phyloP scores from a whole-genome alignment of 768 basidiomycete genomes.

The Lyophyllum atratum region DNA sequence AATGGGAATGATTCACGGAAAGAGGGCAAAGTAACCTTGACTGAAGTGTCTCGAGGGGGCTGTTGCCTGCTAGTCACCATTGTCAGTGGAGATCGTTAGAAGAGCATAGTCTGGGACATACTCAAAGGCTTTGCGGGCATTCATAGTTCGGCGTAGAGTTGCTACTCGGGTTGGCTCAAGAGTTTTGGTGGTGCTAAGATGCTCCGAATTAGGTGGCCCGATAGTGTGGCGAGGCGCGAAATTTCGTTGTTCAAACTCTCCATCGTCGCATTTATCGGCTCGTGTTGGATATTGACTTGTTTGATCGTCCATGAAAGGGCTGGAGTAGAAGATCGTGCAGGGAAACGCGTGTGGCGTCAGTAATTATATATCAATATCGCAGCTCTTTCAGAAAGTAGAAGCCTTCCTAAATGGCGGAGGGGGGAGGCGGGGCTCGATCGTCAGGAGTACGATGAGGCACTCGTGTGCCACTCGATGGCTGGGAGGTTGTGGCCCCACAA shows the following conservation, averaged over 20 bases:
- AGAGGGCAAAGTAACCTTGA: slow-evolving; percentile 15
- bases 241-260: not conserved
- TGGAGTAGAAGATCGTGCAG: not conserved
- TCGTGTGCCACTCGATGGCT: not conserved
- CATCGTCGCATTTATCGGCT: no score
- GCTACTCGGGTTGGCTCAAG: not conserved
- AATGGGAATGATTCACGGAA: slow-evolving; percentile 19
- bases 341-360: slow-evolving; percentile 14
- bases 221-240: not conserved
- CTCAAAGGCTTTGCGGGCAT: not conserved
- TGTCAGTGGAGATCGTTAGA: not conserved
- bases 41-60: not conserved
- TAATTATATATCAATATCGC: not conserved
- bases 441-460: not conserved
- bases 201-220: not conserved
- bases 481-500: not conserved
- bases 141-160: not conserved
- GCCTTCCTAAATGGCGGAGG: no score
- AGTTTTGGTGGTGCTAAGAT: not conserved
- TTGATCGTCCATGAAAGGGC: not conserved
- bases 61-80: not conserved
- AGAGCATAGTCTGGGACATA: not conserved
- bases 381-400: not conserved
- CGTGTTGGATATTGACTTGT: not conserved
- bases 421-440: no score